These are phyloP conservation scores for Aureobasidium sp. DNA, from an alignment of 2,329 filamentous ascomycete species.

Conservation along the genomic window DNA sequence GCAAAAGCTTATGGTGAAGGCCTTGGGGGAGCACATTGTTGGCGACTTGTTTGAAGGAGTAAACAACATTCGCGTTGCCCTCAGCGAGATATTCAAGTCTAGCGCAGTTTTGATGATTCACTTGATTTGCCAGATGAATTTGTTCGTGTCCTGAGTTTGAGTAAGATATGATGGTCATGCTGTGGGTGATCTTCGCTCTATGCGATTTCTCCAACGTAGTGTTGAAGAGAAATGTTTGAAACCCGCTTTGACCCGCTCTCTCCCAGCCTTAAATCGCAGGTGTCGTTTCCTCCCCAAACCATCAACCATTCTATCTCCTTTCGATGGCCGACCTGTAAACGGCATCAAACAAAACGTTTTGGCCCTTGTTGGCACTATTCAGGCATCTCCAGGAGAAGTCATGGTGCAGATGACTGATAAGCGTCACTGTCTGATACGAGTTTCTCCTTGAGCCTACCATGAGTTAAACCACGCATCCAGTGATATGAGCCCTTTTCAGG, in stretches of 20 bases:
- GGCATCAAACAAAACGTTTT: too few relatives aligned
- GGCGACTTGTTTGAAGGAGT: conserved; percentile 20
- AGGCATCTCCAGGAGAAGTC: background rate
- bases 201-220: background rate
- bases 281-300: too few relatives aligned
- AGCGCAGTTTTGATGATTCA: background rate
- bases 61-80: conserved; percentile 33
- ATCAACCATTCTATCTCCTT: too few relatives aligned
- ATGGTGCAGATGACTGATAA: background rate
- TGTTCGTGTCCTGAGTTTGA: background rate
- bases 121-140: background rate
- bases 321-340: too few relatives aligned
- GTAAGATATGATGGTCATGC: background rate
- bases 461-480: background rate
- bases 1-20: conserved; percentile 25
- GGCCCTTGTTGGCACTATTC: background rate
- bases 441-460: background rate
- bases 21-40: conserved; percentile 15
- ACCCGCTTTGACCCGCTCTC: background rate
- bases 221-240: background rate
- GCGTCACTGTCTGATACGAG: background rate
- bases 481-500: background rate
- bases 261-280: background rate
- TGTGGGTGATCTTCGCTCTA: background rate
- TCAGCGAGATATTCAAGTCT: conserved; percentile 30